Base-by-base conservation (phyloP, 345 rosid species). In the Punica granatum region DNA sequence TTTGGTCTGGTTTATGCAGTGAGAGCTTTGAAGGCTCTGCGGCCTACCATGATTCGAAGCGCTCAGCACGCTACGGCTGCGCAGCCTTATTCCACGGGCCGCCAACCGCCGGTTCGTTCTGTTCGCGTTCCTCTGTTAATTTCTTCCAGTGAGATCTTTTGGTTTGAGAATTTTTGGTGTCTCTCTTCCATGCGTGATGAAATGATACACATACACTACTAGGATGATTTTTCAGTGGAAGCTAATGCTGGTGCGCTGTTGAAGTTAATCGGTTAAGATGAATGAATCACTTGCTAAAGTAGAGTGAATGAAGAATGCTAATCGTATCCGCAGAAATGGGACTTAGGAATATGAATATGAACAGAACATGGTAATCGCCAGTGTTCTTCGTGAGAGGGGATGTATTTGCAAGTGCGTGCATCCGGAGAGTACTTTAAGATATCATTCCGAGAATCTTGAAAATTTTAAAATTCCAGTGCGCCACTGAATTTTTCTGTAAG, bases 11-110 rank as follows among this genome's bases (percentile, higher is more conserved):
- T 36, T 49, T 10, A 63, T 76, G 65, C 83, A 90, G 97, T 72
- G 83, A 84, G 78, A 77, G 83, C 75, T 74, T 67, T 83, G 32
- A 73, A 66, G 73, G 76, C 75, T 66, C 78, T 81, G 69, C 84
- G 88, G 69, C 82, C 89, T 65, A 72, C 82, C 26, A 79, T 76
- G 54, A 65, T 70, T 43, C 63, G 82, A 0, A 73, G 44, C 67
- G 73, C 68, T 65, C 77, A 61, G 49, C 79, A 75, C 75, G 81
- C 99, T 42, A 84, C 94, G 7, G 88, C 85, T 1, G 63, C 86
- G 54, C 85, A 81, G 73, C 78, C 75, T 16, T 85, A 88, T 72
- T 73, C 82, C 15, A 74, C 69, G 43, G 84, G 60, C 31, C 75
- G 56, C 37, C 75, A 67, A 1, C 83, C 89, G 65, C 80, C 76